Evolutionary conservation across 2,329 filamentous ascomycete species (phyloP).

Genomic region (Cytospora leucostoma): DNA sequence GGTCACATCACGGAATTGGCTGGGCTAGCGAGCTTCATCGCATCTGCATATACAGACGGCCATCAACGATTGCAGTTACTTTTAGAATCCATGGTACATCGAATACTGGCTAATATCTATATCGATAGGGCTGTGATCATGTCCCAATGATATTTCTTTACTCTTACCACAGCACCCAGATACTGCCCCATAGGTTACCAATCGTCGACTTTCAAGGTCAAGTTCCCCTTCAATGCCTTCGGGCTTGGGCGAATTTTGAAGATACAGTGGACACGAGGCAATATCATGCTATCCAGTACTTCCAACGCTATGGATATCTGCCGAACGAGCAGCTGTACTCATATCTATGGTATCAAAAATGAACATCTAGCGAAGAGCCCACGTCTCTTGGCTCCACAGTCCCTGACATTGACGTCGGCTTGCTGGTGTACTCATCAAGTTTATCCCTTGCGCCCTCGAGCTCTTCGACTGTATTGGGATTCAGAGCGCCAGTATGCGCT

Average conservation of each 20-base stretch:
- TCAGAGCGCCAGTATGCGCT: slow-evolving; percentile 14
- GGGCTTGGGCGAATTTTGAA: no score
- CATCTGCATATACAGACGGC: background rate
- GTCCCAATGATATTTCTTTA: slow-evolving; percentile 1
- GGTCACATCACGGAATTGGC: background rate
- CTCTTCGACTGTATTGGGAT: background rate
- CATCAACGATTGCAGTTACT: background rate
- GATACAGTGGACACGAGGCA: no score
- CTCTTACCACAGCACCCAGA: background rate
- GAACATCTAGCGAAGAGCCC: no score
- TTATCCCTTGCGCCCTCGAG: background rate
- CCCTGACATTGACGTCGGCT: no score
- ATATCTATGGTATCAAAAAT: no score
- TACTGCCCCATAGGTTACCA: background rate
- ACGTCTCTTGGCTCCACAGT: no score
- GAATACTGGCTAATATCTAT: background rate
- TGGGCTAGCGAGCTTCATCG: background rate
- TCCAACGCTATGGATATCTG: no score
- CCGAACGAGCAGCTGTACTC: no score
- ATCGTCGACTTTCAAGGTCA: no score
- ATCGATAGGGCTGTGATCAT: background rate
- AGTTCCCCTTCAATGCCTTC: no score
- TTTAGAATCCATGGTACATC: background rate
- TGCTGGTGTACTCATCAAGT: no score
- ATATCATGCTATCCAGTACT: no score